Evolutionary conservation across 306 rosid genomes (phyloP), one percentile per base, ranked within the genome.

Genomic region (Rosa lucieae): DNA sequence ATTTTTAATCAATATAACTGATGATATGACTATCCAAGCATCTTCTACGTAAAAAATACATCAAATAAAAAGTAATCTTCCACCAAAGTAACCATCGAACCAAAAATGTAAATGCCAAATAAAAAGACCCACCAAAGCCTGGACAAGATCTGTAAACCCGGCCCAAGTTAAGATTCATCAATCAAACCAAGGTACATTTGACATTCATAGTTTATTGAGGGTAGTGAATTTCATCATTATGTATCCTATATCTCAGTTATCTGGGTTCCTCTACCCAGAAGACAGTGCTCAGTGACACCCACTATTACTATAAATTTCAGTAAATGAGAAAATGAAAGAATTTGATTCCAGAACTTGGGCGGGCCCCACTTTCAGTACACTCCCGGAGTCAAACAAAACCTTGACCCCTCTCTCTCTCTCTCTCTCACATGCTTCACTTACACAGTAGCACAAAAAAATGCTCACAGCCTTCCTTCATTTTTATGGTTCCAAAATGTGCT

Each of bases 401-500:
- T 48, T 44, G 49, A 79, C 72, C 67, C 17, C 5, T 70, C 44
- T 66, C 72, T 61, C 5, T 70, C 44, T 66, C 72, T 61, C 78
- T 76, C 72, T 23, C 77, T 70, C 52, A 2, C 43, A 75, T 73
- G 70, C 51, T 48, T 69, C 62, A 17, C 61, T 14, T 26, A 2
- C 15, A 74, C 70, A 61, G 55, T 2, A 26, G 18, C 62, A 52
- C 58, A 71, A 1, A 37, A 37, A 37, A 32, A 32, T 58, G 3
- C 70, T 75, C 56, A 26, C 23, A 13, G 23, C 43, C 23, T 32
- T 8, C 46, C 68, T 76, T n/a, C 63, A 6, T 73, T 72, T 72
- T 69, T 43, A 69, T 68, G 55, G 20, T 51, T 6, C 56, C 71
- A 37, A 35, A n/a, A 81, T 76, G 73, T 44, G 76, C 11, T 55